Base-by-base conservation (phyloP, 192 early-diverging fungal species). In the Podila epicladia region DNA sequence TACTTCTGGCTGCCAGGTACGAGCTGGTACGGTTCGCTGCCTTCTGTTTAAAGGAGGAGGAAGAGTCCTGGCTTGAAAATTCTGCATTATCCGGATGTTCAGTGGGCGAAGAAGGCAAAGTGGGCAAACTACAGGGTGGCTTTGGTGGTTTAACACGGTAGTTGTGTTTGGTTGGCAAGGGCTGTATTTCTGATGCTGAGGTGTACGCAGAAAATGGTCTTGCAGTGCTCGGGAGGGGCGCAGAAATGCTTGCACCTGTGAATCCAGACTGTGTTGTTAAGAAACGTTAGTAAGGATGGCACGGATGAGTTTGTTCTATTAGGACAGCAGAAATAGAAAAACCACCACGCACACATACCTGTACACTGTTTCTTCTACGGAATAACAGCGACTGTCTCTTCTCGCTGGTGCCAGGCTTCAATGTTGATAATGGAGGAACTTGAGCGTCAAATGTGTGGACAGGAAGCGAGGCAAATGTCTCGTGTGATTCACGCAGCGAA, bases 1-100 rank as follows among this genome's bases (percentile, higher is more conserved):
- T 65, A 26, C 58, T 72, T n/a, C 71, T 50, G 9, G 67, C 50
- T 20, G 77, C 71, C 9, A 73, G 62, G 35, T 73, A 80, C 13
- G 62, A 60, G 26, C 48, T 69, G 20, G 57, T 60, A 3, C 35
- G 13, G 62, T 24, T 28, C 5, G 63, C 41, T n/a, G 61, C 5
- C 13, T 37, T 33, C 20, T 22, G 69, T 17, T 63, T 31, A 11
- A 63, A 20, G 19, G 19, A 20, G 19, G 19, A 17, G 22, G 38
- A 8, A 28, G 71, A 48, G 8, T 67, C 65, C 9, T 62, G 58
- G n/a, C 63, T 65, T 5, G 50, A 15, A 22, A 50, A 62, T 2
- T 75, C 73, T 1, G 29, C 41, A 51, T 55, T 76, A 22, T 50
- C 31, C 17, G 8, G 66, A 20, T 53, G 58, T 17, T 69, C 51